These are phyloP conservation scores for Grosmannia clavigera DNA, from an alignment of 2,329 filamentous ascomycete species.

Conservation along the genomic window DNA sequence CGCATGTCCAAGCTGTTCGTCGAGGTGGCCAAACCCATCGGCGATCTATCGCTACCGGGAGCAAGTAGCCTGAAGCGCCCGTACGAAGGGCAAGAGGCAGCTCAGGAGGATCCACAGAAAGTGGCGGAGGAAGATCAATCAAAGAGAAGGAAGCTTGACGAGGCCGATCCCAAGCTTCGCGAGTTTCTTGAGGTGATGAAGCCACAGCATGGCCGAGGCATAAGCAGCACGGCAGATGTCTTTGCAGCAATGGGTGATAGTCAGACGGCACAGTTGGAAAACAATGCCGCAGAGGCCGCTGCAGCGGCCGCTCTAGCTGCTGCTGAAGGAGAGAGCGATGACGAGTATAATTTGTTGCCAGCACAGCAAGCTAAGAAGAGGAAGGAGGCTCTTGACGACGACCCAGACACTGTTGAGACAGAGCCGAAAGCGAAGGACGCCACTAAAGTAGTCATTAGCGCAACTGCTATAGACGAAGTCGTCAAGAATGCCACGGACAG, in stretches of 20 bases:
- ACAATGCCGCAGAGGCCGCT: neutral
- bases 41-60: slow-evolving; percentile 28
- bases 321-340: slow-evolving; percentile 50
- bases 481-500: slow-evolving; percentile 2
- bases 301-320: slow-evolving; percentile 10
- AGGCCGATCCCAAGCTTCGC: slow-evolving; percentile 65
- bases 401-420: neutral
- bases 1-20: slow-evolving; percentile 91
- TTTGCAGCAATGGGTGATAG: slow-evolving; percentile 1
- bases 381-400: slow-evolving; percentile 16
- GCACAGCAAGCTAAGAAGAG: slow-evolving; percentile 36
- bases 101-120: neutral
- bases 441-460: slow-evolving; percentile 6
- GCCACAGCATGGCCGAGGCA: slow-evolving; percentile 27
- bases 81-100: slow-evolving; percentile 2
- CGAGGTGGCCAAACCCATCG: slow-evolving; percentile 64
- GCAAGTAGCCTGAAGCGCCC: slow-evolving; percentile 8
- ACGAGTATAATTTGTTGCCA: slow-evolving; percentile 60
- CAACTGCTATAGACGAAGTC: slow-evolving; percentile 8
- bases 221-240: slow-evolving; percentile 12
- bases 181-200: slow-evolving; percentile 83
- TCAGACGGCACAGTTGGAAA: neutral
- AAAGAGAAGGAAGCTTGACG: slow-evolving; percentile 53
- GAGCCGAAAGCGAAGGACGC: slow-evolving; percentile 1
- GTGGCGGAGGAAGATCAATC: slow-evolving; percentile 14